phyloP scores from a whole-genome alignment of 768 basidiomycete genomes.

The Calvatia gigantea region DNA sequence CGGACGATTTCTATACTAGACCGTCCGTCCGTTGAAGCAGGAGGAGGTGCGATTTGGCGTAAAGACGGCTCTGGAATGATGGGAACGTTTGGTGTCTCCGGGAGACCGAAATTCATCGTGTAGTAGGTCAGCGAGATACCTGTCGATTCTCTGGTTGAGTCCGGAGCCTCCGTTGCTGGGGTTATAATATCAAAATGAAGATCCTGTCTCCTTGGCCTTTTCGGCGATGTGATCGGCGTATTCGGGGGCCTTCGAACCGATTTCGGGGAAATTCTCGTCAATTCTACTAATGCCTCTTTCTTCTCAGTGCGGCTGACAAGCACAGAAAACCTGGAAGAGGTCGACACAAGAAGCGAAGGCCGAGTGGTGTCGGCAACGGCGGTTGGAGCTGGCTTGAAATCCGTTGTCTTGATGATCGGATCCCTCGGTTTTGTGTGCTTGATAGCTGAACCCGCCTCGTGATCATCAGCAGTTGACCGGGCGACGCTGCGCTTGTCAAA shows the following conservation, averaged over 20 bases:
- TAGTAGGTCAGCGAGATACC: conserved; percentile 25
- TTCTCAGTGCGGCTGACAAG: conserved; percentile 2
- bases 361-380: neutral
- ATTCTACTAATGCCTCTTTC: neutral
- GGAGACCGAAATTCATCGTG: conserved; percentile 16
- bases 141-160: conserved; percentile 10
- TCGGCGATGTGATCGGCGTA: neutral
- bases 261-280: conserved; percentile 1
- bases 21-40: conserved; percentile 38
- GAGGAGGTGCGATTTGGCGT: conserved; percentile 33
- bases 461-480: neutral
- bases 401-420: neutral
- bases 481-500: conserved; percentile 21
- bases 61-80: conserved; percentile 1
- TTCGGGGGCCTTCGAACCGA: neutral
- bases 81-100: conserved; percentile 4
- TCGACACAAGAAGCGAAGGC: neutral
- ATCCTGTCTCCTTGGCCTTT: conserved; percentile 4
- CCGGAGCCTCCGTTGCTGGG: neutral
- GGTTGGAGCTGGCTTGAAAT: neutral
- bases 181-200: conserved; percentile 10
- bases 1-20: conserved; percentile 17
- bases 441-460: neutral
- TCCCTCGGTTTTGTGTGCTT: neutral
- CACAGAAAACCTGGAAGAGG: conserved; percentile 7